These are phyloP conservation scores for Mycosarcoma maydis DNA, from an alignment of 1,284 basidiomycete genomes.

Conservation along the genomic window DNA sequence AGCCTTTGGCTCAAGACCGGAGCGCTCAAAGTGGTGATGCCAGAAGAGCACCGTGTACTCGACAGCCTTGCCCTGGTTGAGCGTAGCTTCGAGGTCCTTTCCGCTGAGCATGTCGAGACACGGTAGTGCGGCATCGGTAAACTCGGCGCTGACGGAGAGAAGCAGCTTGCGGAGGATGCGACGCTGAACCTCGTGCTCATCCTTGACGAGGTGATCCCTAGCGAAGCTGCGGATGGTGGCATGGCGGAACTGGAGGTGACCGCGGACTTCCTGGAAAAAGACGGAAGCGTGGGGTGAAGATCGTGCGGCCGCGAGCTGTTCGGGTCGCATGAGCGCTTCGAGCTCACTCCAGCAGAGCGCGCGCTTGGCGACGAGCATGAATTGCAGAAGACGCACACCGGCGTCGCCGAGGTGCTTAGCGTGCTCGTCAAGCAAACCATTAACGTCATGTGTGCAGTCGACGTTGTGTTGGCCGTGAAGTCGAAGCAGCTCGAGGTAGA, in stretches of 20 bases:
- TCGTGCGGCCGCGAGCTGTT: not conserved
- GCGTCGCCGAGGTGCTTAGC: slow-evolving; percentile 1
- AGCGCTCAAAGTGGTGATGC: slow-evolving; percentile 9
- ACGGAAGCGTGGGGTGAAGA: not conserved
- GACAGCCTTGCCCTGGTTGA: slow-evolving; percentile 13
- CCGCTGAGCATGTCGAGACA: slow-evolving; percentile 15
- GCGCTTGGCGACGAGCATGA: slow-evolving; percentile 1
- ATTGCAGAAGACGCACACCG: slow-evolving; percentile 2
- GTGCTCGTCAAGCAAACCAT: not conserved
- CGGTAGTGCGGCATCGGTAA: slow-evolving; percentile 32
- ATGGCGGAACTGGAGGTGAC: slow-evolving; percentile 4
- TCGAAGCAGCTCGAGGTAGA: slow-evolving; percentile 46
- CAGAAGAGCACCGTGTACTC: slow-evolving; percentile 8
- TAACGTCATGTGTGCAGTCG: not conserved
- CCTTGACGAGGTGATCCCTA: not conserved
- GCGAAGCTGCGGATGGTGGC: slow-evolving; percentile 6
- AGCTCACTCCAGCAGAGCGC: slow-evolving; percentile 4
- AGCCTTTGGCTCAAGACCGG: slow-evolving; percentile 1
- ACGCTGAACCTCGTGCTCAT: not conserved
- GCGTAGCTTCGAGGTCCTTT: slow-evolving; percentile 24
- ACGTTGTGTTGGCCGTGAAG: slow-evolving; percentile 1
- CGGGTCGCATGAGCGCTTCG: slow-evolving; percentile 3
- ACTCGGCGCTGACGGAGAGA: slow-evolving; percentile 45
- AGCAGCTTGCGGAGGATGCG: slow-evolving; percentile 36
- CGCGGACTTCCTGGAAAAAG: slow-evolving; percentile 3